Evolutionary conservation across 2,329 filamentous ascomycete genomes (phyloP).

Genomic region (Bipolaris gigantea): DNA sequence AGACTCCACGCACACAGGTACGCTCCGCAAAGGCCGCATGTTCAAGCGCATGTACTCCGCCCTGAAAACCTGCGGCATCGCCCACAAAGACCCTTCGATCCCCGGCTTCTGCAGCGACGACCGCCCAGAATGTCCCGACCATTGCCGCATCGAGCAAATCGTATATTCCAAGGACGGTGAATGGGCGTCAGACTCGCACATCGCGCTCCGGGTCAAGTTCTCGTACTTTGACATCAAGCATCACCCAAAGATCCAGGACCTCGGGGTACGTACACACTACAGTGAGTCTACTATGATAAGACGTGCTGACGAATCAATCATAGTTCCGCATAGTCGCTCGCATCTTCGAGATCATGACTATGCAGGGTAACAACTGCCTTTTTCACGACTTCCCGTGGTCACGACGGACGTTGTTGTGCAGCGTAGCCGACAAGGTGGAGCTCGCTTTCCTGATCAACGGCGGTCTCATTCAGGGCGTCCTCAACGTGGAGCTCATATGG

Average conservation of each 20-base stretch:
- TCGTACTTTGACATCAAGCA: neutral
- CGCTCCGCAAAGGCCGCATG: slow-evolving; percentile 1
- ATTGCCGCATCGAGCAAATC: neutral
- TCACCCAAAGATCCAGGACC: neutral
- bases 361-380: neutral
- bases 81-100: neutral
- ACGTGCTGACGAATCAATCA: neutral
- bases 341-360: slow-evolving; percentile 3
- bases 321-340: slow-evolving; percentile 6
- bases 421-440: neutral
- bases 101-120: neutral
- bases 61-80: neutral
- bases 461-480: slow-evolving; percentile 1
- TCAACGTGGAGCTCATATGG: slow-evolving; percentile 2
- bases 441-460: slow-evolving; percentile 3
- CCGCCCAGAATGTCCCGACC: neutral
- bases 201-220: neutral
- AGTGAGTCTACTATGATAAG: neutral
- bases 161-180: neutral
- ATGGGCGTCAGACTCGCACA: neutral
- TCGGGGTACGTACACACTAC: neutral
- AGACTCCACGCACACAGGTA: neutral
- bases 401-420: neutral
- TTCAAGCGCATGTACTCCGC: slow-evolving; percentile 3
- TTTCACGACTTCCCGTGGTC: neutral